Conservation (phyloP, 352 stramenopile genomes). For the Pythium folliculosum region DNA sequence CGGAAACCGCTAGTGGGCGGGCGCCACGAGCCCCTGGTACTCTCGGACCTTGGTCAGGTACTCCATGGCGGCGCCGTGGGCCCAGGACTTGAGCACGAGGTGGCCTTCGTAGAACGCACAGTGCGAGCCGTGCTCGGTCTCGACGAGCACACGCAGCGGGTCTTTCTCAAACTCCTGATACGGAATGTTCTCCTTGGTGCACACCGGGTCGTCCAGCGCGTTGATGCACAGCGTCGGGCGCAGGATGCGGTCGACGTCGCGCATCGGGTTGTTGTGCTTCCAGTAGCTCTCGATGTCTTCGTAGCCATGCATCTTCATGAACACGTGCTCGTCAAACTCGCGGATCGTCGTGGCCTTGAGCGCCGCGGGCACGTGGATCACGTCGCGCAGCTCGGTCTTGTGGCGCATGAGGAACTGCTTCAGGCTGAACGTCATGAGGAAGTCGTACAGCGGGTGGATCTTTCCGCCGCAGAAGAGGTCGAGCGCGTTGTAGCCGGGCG, state of each 20-base stretch:
- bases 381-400: constrained; percentile 37
- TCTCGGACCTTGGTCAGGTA: constrained; percentile 23
- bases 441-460: constrained; percentile 75
- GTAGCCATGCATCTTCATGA: constrained; percentile 83
- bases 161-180: constrained; percentile 55
- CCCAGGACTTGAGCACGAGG: constrained; percentile 67
- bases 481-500: constrained; percentile 72
- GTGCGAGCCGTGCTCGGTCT: constrained; percentile 67
- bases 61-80: constrained; percentile 47
- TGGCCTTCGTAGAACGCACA: constrained; percentile 78
- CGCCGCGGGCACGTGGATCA: constrained; percentile 52
- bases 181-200: constrained; percentile 71
- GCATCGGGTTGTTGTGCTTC: constrained; percentile 77
- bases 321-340: constrained; percentile 78
- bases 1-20: not conserved
- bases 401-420: constrained; percentile 71
- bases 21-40: constrained; percentile 1
- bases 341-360: constrained; percentile 56
- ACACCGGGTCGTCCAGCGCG: constrained; percentile 76
- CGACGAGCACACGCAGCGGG: constrained; percentile 52
- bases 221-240: constrained; percentile 75
- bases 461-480: constrained; percentile 69
- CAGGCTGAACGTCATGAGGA: constrained; percentile 74
- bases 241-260: constrained; percentile 49
- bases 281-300: constrained; percentile 66